Evolutionary conservation across 139 green algal genomes (phyloP), one percentile per base, ranked within the genome.

Genomic region (Astrephomene gubernaculifera): DNA sequence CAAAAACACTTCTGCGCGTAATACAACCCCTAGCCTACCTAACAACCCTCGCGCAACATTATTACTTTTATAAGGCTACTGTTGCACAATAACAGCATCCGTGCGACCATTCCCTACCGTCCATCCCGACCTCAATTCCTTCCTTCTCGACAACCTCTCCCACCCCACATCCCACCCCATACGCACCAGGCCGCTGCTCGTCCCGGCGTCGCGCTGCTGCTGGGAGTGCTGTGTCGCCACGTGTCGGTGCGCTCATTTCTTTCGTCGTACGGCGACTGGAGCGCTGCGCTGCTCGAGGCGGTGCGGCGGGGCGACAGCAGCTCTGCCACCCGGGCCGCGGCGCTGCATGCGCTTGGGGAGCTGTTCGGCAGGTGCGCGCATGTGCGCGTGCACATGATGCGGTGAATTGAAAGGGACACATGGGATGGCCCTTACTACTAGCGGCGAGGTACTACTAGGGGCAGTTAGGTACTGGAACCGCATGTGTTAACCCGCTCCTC

Each of bases 281-380:
- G 39, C 17, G 25, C 75, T 0, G 70, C 74, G 64, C 45, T 89
- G 53, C 67, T 87, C 27, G 87, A 88, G 6, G 79, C 72, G 25
- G 36, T 90, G 14, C 80, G 57, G 31, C 27, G 54, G 25, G 75
- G n/a, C n/a, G n/a, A 78, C 45, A n/a, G n/a, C 4, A 71, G 64
- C 14, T 38, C 52, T 57, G 44, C n/a, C 8, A 71, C 49, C 7
- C 43, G 38, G 65, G 74, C 82, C 35, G 88, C 73, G 0, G 31
- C 2, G 21, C 78, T 84, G 31, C 63, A 27, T 1, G 61, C n/a
- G 19, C 63, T 84, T 31, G 60, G 72, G 8, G 54, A 79, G 1
- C 89, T 94, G 10, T 94, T 91, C 41, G 27, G 19, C n/a, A 74
- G 78, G 78, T 74, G 33, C 4, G 78, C 33, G 33, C n/a, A n/a